Percentiles rank a stretch among this genome's conserved stretches.
phyloP scores from a whole-genome alignment of 2,329 filamentous ascomycete species.

The Trichoderma koningiopsis region DNA sequence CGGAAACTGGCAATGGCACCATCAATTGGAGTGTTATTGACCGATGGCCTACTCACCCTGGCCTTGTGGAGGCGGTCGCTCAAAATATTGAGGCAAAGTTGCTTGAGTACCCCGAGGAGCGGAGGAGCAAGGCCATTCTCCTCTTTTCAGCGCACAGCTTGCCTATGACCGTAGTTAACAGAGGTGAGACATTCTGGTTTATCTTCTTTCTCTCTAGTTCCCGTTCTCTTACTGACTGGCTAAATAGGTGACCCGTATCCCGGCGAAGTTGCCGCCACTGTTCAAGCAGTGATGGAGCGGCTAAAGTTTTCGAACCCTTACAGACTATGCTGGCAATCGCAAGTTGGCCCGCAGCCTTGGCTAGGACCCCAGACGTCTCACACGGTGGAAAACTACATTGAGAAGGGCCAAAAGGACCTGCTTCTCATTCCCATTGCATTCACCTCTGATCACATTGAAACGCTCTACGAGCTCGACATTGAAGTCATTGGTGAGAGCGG shows the following conservation, averaged over 20 bases:
- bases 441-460: constrained; percentile 99
- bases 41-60: constrained; percentile 90
- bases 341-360: constrained; percentile 95
- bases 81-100: constrained; percentile 88
- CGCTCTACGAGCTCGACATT: constrained; percentile 87
- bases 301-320: constrained; percentile 88
- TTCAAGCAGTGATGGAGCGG: constrained; percentile 93
- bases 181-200: constrained; percentile 54
- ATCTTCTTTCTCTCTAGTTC: constrained; percentile 33
- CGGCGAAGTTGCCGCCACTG: constrained; percentile 91
- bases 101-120: constrained; percentile 78
- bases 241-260: constrained; percentile 83
- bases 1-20: constrained; percentile 59
- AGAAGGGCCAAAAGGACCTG: constrained; percentile 88
- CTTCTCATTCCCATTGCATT: constrained; percentile 94
- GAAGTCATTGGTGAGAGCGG: constrained; percentile 92
- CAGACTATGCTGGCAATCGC: constrained; percentile 95
- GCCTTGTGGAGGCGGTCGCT: constrained; percentile 88
- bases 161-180: constrained; percentile 96
- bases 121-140: constrained; percentile 77
- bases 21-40: constrained; percentile 98
- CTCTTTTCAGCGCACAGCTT: constrained; percentile 95
- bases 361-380: constrained; percentile 89
- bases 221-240: neutral
- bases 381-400: constrained; percentile 85